Evolutionary conservation across 2,329 filamentous ascomycete genomes (phyloP).

Genomic region (Aspergillus ibericus): DNA sequence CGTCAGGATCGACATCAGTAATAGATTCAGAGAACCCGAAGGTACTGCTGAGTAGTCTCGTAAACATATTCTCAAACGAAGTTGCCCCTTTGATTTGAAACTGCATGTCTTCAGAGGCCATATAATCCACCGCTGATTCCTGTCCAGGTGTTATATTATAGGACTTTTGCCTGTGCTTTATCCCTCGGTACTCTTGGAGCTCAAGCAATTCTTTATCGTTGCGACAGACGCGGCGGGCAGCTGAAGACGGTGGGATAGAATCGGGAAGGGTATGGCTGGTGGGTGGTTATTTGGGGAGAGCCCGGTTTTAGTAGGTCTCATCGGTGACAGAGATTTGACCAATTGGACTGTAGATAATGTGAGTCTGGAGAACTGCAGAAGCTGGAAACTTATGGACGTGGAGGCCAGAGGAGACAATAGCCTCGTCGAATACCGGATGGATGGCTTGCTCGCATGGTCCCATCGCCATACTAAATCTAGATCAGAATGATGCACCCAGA

Average conservation of each 20-base stretch:
- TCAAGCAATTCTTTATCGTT: conserved; percentile 33
- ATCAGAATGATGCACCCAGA: conserved; percentile 28
- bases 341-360: conserved; percentile 6
- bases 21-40: neutral
- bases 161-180: conserved; percentile 29
- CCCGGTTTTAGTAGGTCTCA: conserved; percentile 1
- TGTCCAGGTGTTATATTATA: neutral
- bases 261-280: neutral
- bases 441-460: conserved; percentile 39
- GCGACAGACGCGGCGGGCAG: neutral
- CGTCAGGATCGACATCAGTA: no score
- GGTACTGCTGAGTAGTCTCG: no score
- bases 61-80: no score
- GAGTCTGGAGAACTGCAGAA: conserved; percentile 23
- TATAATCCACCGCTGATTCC: neutral
- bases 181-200: conserved; percentile 36
- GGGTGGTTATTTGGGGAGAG: neutral
- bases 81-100: neutral
- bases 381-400: conserved; percentile 10
- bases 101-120: neutral
- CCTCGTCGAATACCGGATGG: conserved; percentile 45
- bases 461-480: conserved; percentile 34
- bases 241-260: neutral
- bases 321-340: conserved; percentile 9
- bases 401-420: conserved; percentile 21